Percentiles rank a stretch among this genome's conserved stretches.
These are phyloP conservation scores for Epichloe festucae DNA, from an alignment of 2,329 filamentous ascomycete genomes.

Conservation along the genomic window DNA sequence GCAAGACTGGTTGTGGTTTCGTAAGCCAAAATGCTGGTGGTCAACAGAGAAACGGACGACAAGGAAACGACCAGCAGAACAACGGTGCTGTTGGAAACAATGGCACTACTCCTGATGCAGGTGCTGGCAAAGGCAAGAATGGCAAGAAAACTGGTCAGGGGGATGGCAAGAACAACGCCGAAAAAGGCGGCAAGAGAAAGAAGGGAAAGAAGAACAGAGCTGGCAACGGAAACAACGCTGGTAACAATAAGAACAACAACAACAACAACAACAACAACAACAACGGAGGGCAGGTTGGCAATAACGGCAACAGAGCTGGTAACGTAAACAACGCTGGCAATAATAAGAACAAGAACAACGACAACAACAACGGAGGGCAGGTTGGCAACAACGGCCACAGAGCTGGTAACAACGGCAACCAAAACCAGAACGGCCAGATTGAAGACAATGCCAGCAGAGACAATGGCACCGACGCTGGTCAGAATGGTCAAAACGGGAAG, in stretches of 20 bases:
- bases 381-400: too few species aligned
- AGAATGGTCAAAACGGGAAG: background rate
- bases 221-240: background rate
- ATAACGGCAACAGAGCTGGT: too few species aligned
- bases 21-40: slow-evolving; percentile 8
- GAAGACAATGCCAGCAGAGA: background rate
- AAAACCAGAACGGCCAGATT: background rate
- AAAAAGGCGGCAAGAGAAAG: background rate
- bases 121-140: background rate
- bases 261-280: too few species aligned
- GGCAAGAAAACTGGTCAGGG: background rate
- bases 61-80: background rate
- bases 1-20: slow-evolving; percentile 19
- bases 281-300: too few species aligned
- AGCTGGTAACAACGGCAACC: background rate
- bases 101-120: background rate
- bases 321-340: too few species aligned
- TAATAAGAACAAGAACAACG: too few species aligned
- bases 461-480: background rate
- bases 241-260: background rate
- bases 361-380: too few species aligned
- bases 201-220: background rate
- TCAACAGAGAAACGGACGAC: background rate
- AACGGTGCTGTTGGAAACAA: background rate
- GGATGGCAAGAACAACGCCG: background rate